Percentiles rank a stretch among this genome's conserved stretches.
Evolutionary conservation across 202 grass and related monocot genomes (phyloP).

Genomic region (Carex arenaria): DNA sequence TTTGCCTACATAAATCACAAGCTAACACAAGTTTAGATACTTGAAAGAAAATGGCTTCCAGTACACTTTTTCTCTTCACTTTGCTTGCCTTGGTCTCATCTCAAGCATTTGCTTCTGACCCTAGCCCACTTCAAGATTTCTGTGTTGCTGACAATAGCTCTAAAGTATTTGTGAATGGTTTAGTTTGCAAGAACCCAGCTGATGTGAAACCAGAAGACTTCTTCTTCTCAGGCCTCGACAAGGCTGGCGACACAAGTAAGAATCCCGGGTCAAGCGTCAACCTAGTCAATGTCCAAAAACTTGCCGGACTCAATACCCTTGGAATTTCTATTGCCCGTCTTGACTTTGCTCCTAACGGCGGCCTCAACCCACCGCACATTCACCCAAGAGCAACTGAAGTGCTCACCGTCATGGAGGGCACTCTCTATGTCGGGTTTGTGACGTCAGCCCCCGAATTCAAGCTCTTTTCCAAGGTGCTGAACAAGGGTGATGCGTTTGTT

Average conservation of each 20-base stretch:
- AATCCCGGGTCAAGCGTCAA: conserved; percentile 25
- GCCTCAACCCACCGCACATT: conserved; percentile 42
- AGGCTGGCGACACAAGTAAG: conserved; percentile 14
- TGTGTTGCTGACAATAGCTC: background rate
- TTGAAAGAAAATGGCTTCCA: conserved; percentile 2
- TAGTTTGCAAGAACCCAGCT: background rate
- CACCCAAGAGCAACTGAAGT: conserved; percentile 58
- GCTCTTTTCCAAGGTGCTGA: conserved; percentile 21
- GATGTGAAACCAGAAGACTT: conserved; percentile 16
- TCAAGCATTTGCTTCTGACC: conserved; percentile 2
- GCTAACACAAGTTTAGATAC: background rate
- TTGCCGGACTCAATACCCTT: conserved; percentile 27
- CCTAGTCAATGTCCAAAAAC: conserved; percentile 26
- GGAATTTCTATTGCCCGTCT: conserved; percentile 27
- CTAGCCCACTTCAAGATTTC: conserved; percentile 14
- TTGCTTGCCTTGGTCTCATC: background rate
- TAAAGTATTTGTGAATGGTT: conserved; percentile 12
- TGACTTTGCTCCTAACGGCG: conserved; percentile 12
- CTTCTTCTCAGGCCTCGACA: conserved; percentile 28
- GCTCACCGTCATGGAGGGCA: conserved; percentile 5
- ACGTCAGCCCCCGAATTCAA: conserved; percentile 13
- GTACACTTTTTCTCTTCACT: background rate
- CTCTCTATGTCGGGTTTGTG: conserved; percentile 40
- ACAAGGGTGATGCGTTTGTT: conserved; percentile 23
- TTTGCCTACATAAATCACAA: background rate